Evolutionary conservation across 345 rosid species (phyloP).

Genomic region (Cardiospermum halicacabum): DNA sequence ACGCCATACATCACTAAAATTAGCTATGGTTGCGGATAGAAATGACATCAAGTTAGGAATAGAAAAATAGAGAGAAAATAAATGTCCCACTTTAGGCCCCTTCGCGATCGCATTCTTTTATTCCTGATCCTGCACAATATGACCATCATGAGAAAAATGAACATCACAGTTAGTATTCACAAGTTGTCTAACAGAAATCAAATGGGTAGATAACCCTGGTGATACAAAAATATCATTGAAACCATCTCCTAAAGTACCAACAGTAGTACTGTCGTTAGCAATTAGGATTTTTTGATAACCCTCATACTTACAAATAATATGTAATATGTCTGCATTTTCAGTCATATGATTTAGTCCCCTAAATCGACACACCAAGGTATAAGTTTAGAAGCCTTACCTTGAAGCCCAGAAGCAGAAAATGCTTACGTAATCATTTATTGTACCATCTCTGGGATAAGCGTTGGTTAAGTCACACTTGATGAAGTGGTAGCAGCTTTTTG

Average conservation of each 20-base stretch:
- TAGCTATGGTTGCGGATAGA: neutral
- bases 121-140: conserved; percentile 10
- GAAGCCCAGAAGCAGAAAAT: too few species aligned
- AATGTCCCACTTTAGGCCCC: conserved; percentile 1
- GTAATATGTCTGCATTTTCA: too few species aligned
- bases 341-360: too few species aligned
- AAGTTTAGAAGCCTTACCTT: too few species aligned
- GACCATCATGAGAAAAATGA: neutral
- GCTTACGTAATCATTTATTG: too few species aligned
- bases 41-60: neutral
- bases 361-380: too few species aligned
- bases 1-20: neutral
- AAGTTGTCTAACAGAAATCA: conserved; percentile 1
- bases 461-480: too few species aligned
- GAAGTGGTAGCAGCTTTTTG: too few species aligned
- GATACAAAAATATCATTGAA: neutral
- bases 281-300: too few species aligned
- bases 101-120: neutral
- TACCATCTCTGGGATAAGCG: too few species aligned
- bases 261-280: neutral
- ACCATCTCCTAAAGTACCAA: neutral
- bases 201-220: neutral
- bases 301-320: too few species aligned
- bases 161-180: conserved; percentile 13
- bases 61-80: neutral